A percentile compares a stretch with the other conserved stretches of the same genome.
Conservation (phyloP, 73 alveolate species). For the Blepharisma stoltei region DNA sequence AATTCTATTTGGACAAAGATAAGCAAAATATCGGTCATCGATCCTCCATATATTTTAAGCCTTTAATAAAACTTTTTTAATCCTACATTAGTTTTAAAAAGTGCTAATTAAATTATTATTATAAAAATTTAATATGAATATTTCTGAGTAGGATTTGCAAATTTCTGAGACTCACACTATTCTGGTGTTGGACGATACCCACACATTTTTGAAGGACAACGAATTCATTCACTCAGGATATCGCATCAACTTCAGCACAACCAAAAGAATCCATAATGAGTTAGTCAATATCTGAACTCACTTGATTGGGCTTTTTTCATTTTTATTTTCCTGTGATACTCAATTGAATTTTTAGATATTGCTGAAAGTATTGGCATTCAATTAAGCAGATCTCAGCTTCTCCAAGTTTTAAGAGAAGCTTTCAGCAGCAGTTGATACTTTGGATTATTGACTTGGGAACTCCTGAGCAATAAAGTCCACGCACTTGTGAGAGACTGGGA, state of each 20-base stretch:
- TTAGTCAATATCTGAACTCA: slow-evolving; percentile 80
- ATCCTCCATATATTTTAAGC: too few species aligned
- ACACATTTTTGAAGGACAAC: slow-evolving; percentile 45
- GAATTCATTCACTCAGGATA: slow-evolving; percentile 76
- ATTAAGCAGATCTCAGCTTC: not conserved
- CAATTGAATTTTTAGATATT: not conserved
- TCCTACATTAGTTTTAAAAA: too few species aligned
- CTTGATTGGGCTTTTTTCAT: slow-evolving; percentile 49
- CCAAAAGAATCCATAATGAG: slow-evolving; percentile 66
- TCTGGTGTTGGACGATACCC: not conserved
- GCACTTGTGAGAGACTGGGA: not conserved
- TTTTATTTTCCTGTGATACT: not conserved
- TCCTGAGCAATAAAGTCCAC: not conserved
- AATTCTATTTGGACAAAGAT: too few species aligned
- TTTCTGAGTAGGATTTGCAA: too few species aligned
- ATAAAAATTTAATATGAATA: too few species aligned
- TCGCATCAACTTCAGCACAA: slow-evolving; percentile 61
- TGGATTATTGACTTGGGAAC: not conserved
- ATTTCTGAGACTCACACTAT: too few species aligned
- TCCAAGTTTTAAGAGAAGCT: not conserved
- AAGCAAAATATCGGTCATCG: too few species aligned
- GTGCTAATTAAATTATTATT: too few species aligned
- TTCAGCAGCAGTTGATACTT: not conserved
- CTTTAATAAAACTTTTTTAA: too few species aligned
- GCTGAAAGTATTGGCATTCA: slow-evolving; percentile 1